phyloP scores from a whole-genome alignment of 116 monocot species.

The Cymodocea nodosa region DNA sequence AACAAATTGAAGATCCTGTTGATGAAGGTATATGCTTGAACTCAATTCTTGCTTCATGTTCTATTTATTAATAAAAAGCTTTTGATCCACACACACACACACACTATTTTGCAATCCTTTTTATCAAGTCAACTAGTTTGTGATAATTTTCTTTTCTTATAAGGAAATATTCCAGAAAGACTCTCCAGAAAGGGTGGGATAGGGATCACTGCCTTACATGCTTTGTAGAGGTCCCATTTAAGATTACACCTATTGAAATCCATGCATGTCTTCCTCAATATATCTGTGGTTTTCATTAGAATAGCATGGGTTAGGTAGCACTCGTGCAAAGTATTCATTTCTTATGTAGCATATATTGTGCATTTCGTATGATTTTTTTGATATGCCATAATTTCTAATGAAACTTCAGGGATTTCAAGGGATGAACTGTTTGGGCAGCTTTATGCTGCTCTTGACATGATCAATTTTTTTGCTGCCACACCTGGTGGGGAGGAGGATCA shows the following conservation, averaged over 20 bases:
- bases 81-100: no score
- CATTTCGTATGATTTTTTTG: background rate
- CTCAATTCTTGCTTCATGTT: background rate
- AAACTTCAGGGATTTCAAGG: constrained; percentile 17
- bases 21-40: constrained; percentile 3
- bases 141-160: no score
- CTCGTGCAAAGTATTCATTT: background rate
- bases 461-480: constrained; percentile 44
- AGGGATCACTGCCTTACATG: no score
- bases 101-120: no score
- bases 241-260: no score
- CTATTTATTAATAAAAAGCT: background rate
- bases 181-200: no score
- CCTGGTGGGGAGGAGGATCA: constrained; percentile 48
- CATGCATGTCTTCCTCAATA: no score
- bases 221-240: no score
- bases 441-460: constrained; percentile 53
- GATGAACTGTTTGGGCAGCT: constrained; percentile 71
- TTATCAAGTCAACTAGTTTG: no score
- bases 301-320: no score
- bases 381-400: constrained; percentile 2
- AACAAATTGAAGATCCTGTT: constrained; percentile 3
- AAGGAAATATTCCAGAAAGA: no score
- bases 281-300: no score
- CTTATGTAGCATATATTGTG: background rate